Base-by-base conservation (phyloP, 805 yeast genomes). In the Yarrowia sp. region DNA sequence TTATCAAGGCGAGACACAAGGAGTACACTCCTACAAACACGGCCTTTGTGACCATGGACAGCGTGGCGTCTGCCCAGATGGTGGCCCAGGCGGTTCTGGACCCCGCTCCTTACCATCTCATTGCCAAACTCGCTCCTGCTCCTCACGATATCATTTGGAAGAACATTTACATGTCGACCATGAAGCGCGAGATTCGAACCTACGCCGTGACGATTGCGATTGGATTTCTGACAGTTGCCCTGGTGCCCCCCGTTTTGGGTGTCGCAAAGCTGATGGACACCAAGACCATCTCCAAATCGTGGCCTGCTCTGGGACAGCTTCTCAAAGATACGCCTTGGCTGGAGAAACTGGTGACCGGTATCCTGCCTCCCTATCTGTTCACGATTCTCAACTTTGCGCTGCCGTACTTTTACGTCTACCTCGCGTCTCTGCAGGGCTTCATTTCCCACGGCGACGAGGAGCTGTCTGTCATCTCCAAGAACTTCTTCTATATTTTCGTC, bases 101-200 rank as follows among this genome's bases (percentile, higher is more conserved):
- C 75, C 98, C 98, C 0, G 84, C 90, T 68, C 92, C 95, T 9
- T 88, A 90, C 74, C 90, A 87, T 68, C 80, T 95, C 66, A 90
- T 93, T 42, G 90, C 97, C 3, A 81, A 85, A 47, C 79, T 92
- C 68, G 98, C 98, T 0, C 98, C 98, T 0, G 96, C 98, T 1
- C 98, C 98, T 4, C 94, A 90, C 73, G 99, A 94, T 76, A 89
- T 94, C 30, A 87, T 91, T 47, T 94, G 99, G 99, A 90, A 87
- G 68, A 92, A 93, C 74, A 85, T 92, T 42, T 93, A 96, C 72
- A 79, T 93, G 74, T 87, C 96, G 0, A 82, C 96, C 67, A 82
- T 81, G 67, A 93, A 91, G 72, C 81, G 97, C 69, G 78, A 89
- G 55, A 71, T 86, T 17, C 86, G 92, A 70, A 82, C 85, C 12